Evolutionary conservation across 495 filamentous ascomycete genomes (phyloP).

Genomic region (Talaromyces stipitatus): DNA sequence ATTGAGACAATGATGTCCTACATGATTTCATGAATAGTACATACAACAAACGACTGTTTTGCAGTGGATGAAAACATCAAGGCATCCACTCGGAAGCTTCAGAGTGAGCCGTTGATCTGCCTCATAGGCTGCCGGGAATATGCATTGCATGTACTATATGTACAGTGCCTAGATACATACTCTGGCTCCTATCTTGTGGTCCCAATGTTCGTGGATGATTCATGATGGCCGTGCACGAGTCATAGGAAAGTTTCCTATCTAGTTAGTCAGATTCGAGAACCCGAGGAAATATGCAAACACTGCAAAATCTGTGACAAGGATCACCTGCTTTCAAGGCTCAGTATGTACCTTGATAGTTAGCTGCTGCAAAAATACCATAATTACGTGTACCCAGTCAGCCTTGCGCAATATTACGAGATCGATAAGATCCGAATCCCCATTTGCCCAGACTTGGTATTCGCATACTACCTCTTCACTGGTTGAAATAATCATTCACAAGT

Average conservation of each 20-base stretch:
- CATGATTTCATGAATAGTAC: not conserved
- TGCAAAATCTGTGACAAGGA: too few relatives aligned
- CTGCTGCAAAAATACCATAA: not conserved
- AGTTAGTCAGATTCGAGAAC: not conserved
- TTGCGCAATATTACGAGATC: conserved; percentile 1
- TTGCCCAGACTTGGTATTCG: not conserved
- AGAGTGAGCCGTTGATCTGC: not conserved
- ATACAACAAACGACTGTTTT: not conserved
- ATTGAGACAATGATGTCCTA: not conserved
- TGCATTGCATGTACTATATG: not conserved
- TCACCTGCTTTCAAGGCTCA: too few relatives aligned
- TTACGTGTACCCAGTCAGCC: not conserved
- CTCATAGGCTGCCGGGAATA: not conserved
- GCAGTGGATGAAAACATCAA: not conserved
- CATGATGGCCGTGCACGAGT: not conserved
- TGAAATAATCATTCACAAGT: not conserved
- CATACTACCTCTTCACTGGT: not conserved
- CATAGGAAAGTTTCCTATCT: not conserved
- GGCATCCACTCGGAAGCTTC: conserved; percentile 7
- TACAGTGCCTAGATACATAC: not conserved
- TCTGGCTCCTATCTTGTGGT: not conserved
- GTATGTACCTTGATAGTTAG: not conserved
- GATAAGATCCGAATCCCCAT: not conserved
- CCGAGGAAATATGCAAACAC: not conserved
- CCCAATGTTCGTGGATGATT: not conserved